These are phyloP conservation scores for Leccinum proximum DNA, from an alignment of 1,284 basidiomycete genomes.

Conservation along the genomic window DNA sequence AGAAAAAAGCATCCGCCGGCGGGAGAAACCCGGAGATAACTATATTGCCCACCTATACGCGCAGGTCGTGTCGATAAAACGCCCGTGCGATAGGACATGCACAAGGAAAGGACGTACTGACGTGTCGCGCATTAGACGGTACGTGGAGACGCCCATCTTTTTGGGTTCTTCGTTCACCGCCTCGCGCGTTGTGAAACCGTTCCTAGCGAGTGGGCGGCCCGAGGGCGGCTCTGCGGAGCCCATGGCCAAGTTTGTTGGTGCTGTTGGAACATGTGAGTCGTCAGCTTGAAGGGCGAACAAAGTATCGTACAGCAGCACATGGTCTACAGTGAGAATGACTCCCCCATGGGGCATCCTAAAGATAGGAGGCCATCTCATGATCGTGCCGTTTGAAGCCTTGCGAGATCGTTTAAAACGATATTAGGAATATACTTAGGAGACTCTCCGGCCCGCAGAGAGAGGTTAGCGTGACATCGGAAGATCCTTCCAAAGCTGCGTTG, in stretches of 20 bases:
- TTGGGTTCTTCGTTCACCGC: neutral
- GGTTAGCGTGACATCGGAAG: neutral
- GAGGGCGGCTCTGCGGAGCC: neutral
- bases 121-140: neutral
- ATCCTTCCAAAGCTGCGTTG: neutral
- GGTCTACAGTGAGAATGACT: constrained; percentile 3
- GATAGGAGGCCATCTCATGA: constrained; percentile 6
- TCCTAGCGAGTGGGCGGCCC: neutral
- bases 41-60: neutral
- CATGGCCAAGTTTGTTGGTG: neutral
- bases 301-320: constrained; percentile 1
- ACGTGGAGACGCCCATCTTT: neutral
- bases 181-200: neutral
- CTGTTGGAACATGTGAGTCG: neutral
- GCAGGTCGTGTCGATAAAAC: neutral
- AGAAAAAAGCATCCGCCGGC: neutral
- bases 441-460: neutral
- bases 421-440: neutral
- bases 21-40: neutral
- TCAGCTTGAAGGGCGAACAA: constrained; percentile 8
- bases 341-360: constrained; percentile 9
- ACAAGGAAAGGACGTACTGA: neutral
- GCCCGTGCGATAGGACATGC: neutral
- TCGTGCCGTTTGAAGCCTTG: neutral
- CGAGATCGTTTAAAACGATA: neutral